Base-by-base conservation (phyloP, 2,329 filamentous ascomycete species). In the Fusarium tjaetaba region DNA sequence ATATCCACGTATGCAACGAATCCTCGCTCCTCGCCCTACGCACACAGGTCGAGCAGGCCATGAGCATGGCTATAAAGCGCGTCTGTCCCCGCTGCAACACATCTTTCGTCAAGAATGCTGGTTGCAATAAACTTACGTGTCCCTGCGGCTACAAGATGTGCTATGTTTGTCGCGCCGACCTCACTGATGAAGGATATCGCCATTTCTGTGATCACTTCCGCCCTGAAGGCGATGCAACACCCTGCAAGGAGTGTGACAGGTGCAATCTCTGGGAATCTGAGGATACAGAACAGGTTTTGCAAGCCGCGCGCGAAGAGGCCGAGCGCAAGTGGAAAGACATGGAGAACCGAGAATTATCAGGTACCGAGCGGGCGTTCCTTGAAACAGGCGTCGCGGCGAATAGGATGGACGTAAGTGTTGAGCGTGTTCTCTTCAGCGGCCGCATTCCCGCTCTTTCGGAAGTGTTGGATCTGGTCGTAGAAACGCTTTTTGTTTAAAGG, bases 171-270 rank as follows among this genome's bases (percentile, higher is more conserved):
- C 93, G 96, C 45, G 92, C 92, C 75, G 91, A 94, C 77, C 90
- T 92, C 52, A 85, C 86, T 63, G 85, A 89, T 56, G 92, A 95
- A 80, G 95, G 96, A 2, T 98, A 99, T 82, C 88, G 91, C 43
- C 96, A 99, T 82, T 99, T 98, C 79, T 99, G 96, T 81, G 93
- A 97, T 80, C 96, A 98, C 83, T 98, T 98, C 81, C 89, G 96
- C 14, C 92, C 94, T 15, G 89, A 93, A 70, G 94, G 93, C 0
- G 94, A 95, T 55, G 85, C 87, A 26, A 88, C 89, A 20, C 86
- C 87, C 20, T 99, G 96, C 81, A 86, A 82, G 3, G 91, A 97
- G 81, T 98, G 96, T 83, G 91, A 92, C 46, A 91, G 90, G 77
- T 96, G 93, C 82, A 94, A 95, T 79, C 86, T 96, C 16, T 93